phyloP scores from a whole-genome alignment of 2,329 filamentous ascomycete genomes.

The Nannizzia gypsea region DNA sequence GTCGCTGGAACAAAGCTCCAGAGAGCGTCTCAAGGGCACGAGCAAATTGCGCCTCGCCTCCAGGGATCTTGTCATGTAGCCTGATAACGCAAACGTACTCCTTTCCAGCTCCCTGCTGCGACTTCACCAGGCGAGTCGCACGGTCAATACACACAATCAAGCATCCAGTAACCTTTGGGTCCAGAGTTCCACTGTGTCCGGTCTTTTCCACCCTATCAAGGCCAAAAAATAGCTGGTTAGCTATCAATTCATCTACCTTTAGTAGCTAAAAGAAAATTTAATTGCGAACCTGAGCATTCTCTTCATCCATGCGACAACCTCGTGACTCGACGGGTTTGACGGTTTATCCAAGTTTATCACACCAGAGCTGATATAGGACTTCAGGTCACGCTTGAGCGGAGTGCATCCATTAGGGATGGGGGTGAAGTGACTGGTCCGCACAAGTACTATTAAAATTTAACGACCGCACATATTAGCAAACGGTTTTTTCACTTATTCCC shows the following conservation, averaged over 20 bases:
- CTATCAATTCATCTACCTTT: neutral
- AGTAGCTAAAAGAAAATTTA: slow-evolving; percentile 12
- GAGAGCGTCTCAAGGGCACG: slow-evolving; percentile 91
- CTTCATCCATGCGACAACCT: slow-evolving; percentile 99
- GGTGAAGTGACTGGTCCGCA: slow-evolving; percentile 92
- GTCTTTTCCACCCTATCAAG: slow-evolving; percentile 72
- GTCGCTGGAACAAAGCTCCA: slow-evolving; percentile 92
- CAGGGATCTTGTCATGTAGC: slow-evolving; percentile 88
- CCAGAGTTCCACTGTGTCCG: slow-evolving; percentile 93
- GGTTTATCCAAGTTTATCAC: slow-evolving; percentile 98
- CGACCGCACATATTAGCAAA: neutral
- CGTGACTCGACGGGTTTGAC: slow-evolving; percentile 93
- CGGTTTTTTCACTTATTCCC: neutral
- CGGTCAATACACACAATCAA: slow-evolving; percentile 93
- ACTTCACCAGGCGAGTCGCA: slow-evolving; percentile 94
- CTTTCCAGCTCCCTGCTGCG: slow-evolving; percentile 96
- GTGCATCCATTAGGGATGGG: slow-evolving; percentile 89
- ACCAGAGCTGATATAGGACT: slow-evolving; percentile 92
- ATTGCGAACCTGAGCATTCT: slow-evolving; percentile 66
- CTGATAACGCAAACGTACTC: slow-evolving; percentile 96
- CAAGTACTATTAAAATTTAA: slow-evolving; percentile 51
- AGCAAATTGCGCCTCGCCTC: slow-evolving; percentile 83
- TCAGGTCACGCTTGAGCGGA: slow-evolving; percentile 85
- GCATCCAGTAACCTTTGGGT: slow-evolving; percentile 95
- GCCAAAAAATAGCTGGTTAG: neutral